Conservation (phyloP, 257 asterid species). For the Osmanthus fragrans region DNA sequence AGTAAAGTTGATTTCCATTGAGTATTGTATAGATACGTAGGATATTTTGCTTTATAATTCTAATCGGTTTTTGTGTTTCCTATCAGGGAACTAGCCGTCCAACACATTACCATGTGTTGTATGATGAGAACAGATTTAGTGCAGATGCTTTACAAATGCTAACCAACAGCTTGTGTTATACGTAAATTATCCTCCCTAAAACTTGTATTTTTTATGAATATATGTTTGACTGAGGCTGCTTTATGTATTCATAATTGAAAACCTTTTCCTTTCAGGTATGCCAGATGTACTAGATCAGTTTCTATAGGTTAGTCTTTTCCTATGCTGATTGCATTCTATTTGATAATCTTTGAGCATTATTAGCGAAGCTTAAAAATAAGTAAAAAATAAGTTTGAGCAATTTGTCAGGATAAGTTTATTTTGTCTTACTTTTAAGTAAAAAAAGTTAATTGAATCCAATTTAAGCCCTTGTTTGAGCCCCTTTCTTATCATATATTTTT, state of each 20-base stretch:
- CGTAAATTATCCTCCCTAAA: conserved; percentile 37
- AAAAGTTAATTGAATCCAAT: background rate
- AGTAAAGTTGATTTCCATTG: conserved; percentile 32
- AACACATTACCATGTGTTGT: conserved; percentile 74
- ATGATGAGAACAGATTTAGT: conserved; percentile 64
- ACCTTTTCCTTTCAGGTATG: conserved; percentile 46
- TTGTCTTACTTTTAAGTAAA: background rate
- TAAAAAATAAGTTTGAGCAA: background rate
- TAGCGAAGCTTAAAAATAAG: background rate
- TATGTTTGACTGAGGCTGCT: background rate
- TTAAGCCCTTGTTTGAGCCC: too few relatives aligned
- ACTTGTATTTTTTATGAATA: background rate
- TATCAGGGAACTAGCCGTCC: conserved; percentile 86
- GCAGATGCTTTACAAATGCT: conserved; percentile 74
- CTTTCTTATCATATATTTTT: too few relatives aligned
- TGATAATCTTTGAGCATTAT: background rate
- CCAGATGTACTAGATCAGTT: conserved; percentile 72
- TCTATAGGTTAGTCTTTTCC: conserved; percentile 58
- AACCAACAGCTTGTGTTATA: conserved; percentile 70
- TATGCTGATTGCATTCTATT: background rate
- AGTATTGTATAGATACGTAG: background rate
- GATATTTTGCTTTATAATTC: background rate
- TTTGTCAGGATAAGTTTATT: background rate
- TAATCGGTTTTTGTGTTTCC: background rate
- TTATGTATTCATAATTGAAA: background rate